Evolutionary conservation across 106 monocot species (phyloP).

Genomic region (Dendrobium catenatum): DNA sequence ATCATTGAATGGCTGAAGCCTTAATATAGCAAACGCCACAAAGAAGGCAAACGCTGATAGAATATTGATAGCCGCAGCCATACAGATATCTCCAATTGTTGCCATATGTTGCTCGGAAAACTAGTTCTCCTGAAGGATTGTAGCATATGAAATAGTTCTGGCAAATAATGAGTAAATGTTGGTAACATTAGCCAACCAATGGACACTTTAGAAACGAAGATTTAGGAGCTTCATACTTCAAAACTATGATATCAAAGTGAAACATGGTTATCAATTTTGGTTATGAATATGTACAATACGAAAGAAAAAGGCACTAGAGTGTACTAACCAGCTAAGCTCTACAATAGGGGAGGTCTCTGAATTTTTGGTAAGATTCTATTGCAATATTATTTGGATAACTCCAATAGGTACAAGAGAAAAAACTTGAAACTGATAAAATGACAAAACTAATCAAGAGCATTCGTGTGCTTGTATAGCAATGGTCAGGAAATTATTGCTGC

Average conservation of each 20-base stretch:
- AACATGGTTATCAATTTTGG: background rate
- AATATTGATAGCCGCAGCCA: conserved; percentile 79
- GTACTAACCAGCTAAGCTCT: background rate
- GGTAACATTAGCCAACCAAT: background rate
- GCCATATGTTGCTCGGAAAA: conserved; percentile 42
- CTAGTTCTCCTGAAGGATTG: background rate
- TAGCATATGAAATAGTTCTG: background rate
- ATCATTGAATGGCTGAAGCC: conserved; percentile 94
- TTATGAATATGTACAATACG: background rate
- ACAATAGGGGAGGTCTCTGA: background rate
- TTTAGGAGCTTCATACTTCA: background rate
- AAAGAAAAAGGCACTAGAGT: background rate
- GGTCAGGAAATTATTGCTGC: background rate
- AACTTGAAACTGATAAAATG: background rate
- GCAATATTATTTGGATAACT: background rate
- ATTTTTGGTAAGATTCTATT: background rate
- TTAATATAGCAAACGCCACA: conserved; percentile 63
- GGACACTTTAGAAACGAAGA: background rate
- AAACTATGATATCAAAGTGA: background rate
- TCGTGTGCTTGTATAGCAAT: background rate
- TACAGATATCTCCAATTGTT: conserved; percentile 58
- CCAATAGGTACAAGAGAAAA: background rate
- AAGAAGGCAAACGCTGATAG: conserved; percentile 63
- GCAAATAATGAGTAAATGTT: background rate
- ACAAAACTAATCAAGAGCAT: background rate